A percentile compares a stretch with the other conserved stretches of the same genome.
Evolutionary conservation across 2,329 filamentous ascomycete genomes (phyloP).

Genomic region (Ophiosphaerella korrae): DNA sequence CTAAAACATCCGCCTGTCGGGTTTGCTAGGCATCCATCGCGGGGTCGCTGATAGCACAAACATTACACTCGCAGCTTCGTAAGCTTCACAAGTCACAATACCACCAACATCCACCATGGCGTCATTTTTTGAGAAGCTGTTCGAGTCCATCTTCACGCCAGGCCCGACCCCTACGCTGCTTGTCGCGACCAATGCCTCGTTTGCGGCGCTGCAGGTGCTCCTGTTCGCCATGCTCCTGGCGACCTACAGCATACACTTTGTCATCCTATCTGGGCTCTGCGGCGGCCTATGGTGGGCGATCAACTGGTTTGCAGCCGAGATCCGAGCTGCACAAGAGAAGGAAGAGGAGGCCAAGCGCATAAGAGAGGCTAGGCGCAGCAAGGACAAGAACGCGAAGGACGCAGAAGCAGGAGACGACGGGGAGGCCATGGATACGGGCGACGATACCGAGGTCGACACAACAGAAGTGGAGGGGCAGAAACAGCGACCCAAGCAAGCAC

Average conservation of each 20-base stretch:
- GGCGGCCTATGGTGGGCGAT: slow-evolving; percentile 89
- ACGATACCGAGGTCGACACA: slow-evolving; percentile 53
- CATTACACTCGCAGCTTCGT: not conserved
- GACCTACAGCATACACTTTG: slow-evolving; percentile 88
- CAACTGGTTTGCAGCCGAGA: slow-evolving; percentile 90
- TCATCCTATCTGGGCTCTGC: slow-evolving; percentile 78
- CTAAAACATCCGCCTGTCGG: not conserved
- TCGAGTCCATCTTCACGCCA: slow-evolving; percentile 91
- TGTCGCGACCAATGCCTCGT: slow-evolving; percentile 86
- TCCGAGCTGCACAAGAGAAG: slow-evolving; percentile 54
- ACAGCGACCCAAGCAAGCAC: slow-evolving; percentile 23
- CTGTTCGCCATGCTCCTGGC: slow-evolving; percentile 76
- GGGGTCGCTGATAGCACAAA: slow-evolving; percentile 2
- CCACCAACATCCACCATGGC: slow-evolving; percentile 39
- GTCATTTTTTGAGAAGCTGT: slow-evolving; percentile 73
- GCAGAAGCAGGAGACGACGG: slow-evolving; percentile 29
- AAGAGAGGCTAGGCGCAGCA: slow-evolving; percentile 47
- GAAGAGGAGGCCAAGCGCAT: slow-evolving; percentile 58
- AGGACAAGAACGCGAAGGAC: slow-evolving; percentile 47
- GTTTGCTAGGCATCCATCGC: slow-evolving; percentile 8
- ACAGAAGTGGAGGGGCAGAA: slow-evolving; percentile 40
- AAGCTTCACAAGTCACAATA: not conserved
- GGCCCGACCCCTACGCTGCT: slow-evolving; percentile 88
- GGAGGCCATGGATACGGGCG: slow-evolving; percentile 50
- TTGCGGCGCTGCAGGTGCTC: slow-evolving; percentile 81